phyloP scores from a whole-genome alignment of 345 rosid species.

The thale cress (Arabidopsis thaliana) region DNA sequence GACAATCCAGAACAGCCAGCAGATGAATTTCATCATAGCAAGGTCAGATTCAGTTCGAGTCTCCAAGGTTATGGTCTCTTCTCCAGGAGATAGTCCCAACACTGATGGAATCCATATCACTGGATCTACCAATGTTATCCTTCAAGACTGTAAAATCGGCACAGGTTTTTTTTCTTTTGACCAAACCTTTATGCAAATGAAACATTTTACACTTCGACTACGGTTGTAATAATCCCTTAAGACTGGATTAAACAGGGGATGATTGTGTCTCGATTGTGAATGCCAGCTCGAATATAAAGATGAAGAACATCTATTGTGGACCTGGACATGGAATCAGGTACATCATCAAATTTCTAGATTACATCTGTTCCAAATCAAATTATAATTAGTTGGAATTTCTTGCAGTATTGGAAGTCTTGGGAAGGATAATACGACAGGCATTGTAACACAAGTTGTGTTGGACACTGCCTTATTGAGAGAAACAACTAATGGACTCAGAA shows the following conservation, averaged over 20 bases:
- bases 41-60: constrained; percentile 68
- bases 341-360: constrained; percentile 1
- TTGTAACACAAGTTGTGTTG: constrained; percentile 86
- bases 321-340: constrained; percentile 99
- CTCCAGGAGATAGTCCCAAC: constrained; percentile 97
- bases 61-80: constrained; percentile 71
- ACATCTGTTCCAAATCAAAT: constrained; percentile 1
- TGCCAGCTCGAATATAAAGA: constrained; percentile 81
- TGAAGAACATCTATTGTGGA: constrained; percentile 91
- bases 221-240: constrained; percentile 1
- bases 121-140: constrained; percentile 77
- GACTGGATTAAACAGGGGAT: constrained; percentile 67
- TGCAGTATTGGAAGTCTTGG: constrained; percentile 97
- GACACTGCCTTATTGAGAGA: constrained; percentile 87
- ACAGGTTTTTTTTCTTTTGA: constrained; percentile 59
- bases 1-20: constrained; percentile 95
- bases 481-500: constrained; percentile 91
- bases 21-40: constrained; percentile 90
- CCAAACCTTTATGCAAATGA: constrained; percentile 9
- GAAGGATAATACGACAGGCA: constrained; percentile 74
- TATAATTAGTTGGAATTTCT: constrained; percentile 3
- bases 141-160: constrained; percentile 93
- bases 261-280: constrained; percentile 95
- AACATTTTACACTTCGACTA: neutral
- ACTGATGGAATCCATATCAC: constrained; percentile 98